These are phyloP conservation scores for Ceratocystis albifundus DNA, from an alignment of 2,329 filamentous ascomycete genomes.

Conservation along the genomic window DNA sequence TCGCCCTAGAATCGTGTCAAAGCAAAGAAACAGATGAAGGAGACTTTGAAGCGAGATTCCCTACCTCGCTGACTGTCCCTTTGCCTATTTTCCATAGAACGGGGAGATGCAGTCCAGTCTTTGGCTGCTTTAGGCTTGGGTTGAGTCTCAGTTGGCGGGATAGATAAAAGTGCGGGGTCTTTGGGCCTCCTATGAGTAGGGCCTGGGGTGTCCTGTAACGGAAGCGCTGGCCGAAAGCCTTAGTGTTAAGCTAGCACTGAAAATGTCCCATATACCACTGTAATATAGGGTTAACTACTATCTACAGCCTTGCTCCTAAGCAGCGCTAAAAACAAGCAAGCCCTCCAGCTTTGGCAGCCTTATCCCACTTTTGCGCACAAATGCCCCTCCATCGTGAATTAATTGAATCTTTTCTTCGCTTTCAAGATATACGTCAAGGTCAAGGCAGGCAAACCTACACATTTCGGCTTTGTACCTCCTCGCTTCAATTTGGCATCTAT, in stretches of 20 bases:
- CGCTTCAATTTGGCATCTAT: too few relatives aligned
- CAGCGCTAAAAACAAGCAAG: not conserved
- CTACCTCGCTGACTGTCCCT: not conserved
- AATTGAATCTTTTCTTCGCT: not conserved
- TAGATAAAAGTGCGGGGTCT: constrained; percentile 1
- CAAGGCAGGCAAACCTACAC: too few relatives aligned
- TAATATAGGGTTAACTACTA: not conserved
- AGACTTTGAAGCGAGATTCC: not conserved
- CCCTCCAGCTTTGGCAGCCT: not conserved
- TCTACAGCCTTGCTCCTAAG: not conserved
- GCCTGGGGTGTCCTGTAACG: not conserved
- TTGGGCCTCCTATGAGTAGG: not conserved
- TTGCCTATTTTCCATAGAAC: not conserved
- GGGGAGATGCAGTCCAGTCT: not conserved
- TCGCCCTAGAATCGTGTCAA: too few relatives aligned
- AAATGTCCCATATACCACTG: not conserved
- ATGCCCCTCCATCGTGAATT: constrained; percentile 11
- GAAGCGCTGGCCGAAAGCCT: not conserved
- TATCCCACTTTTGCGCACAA: not conserved
- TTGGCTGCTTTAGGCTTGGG: not conserved
- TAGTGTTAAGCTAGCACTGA: not conserved
- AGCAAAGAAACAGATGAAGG: too few relatives aligned
- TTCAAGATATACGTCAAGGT: too few relatives aligned
- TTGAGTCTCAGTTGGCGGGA: not conserved
- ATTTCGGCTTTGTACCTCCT: too few relatives aligned